Conservation (phyloP, 2,329 filamentous ascomycete species). For the Emergomyces orientalis region DNA sequence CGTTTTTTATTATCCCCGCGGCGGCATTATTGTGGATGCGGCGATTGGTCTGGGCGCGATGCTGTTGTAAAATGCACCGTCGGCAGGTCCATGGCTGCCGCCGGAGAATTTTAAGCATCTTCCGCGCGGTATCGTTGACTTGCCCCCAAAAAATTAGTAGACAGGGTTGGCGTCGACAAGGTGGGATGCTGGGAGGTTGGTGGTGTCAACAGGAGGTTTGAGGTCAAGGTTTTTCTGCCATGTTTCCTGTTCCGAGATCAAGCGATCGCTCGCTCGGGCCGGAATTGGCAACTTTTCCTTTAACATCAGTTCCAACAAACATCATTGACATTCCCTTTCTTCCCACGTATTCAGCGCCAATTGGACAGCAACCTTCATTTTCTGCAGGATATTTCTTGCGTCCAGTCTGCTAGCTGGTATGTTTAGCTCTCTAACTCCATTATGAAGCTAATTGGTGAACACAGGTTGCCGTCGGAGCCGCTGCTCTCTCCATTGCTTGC, state of each 20-base stretch:
- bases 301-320: background rate
- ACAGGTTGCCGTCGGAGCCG: conserved; percentile 33
- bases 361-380: conserved; percentile 21
- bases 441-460: conserved; percentile 12
- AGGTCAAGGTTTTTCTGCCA: background rate
- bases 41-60: conserved; percentile 16
- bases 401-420: conserved; percentile 35
- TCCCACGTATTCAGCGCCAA: conserved; percentile 18
- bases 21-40: conserved; percentile 28
- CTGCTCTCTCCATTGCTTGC: conserved; percentile 31
- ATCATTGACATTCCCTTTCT: conserved; percentile 15
- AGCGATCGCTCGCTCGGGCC: background rate
- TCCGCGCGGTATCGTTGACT: conserved; percentile 13
- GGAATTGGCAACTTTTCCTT: background rate
- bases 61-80: conserved; percentile 26
- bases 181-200: background rate
- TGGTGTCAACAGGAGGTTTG: conserved; percentile 8
- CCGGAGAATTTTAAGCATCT: conserved; percentile 28
- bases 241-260: background rate
- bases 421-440: conserved; percentile 9
- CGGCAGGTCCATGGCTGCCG: conserved; percentile 37
- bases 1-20: conserved; percentile 19
- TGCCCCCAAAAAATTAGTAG: background rate
- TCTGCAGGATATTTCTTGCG: conserved; percentile 32
- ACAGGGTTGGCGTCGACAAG: background rate